Evolutionary conservation across 2,329 filamentous ascomycete genomes (phyloP).

Genomic region (Trichoderma koningii): DNA sequence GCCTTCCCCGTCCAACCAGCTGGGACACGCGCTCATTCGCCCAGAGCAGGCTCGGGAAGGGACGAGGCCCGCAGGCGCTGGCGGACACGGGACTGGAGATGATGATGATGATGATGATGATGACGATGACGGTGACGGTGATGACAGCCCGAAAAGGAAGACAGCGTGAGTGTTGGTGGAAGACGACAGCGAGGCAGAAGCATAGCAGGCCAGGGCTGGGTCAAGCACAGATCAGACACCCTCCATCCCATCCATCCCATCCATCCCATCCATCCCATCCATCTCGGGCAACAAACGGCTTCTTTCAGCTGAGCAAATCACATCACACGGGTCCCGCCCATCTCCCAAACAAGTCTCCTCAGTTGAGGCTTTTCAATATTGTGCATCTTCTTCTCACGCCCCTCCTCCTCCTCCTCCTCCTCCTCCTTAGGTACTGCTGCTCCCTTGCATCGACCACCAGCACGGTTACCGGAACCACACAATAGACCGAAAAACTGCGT

Average conservation of each 20-base stretch:
- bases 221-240: background rate
- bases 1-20: conserved; percentile 6
- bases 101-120: background rate
- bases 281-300: too few species aligned
- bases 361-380: background rate
- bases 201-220: too few species aligned
- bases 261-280: too few species aligned
- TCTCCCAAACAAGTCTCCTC: background rate
- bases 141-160: background rate
- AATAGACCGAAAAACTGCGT: background rate
- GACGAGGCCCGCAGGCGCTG: conserved; percentile 10
- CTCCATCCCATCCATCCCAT: too few species aligned
- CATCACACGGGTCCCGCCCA: background rate
- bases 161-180: background rate
- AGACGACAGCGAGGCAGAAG: too few species aligned
- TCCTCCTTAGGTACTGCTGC: too few species aligned
- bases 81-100: conserved; percentile 18
- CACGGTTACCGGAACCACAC: conserved; percentile 1
- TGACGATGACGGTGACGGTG: background rate
- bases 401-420: background rate
- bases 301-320: too few species aligned
- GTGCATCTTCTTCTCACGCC: background rate
- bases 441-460: background rate
- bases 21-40: conserved; percentile 24
- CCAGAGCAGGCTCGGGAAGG: background rate